Evolutionary conservation across 2,329 filamentous ascomycete genomes (phyloP).

Genomic region (Drechslerella coelobrocha): DNA sequence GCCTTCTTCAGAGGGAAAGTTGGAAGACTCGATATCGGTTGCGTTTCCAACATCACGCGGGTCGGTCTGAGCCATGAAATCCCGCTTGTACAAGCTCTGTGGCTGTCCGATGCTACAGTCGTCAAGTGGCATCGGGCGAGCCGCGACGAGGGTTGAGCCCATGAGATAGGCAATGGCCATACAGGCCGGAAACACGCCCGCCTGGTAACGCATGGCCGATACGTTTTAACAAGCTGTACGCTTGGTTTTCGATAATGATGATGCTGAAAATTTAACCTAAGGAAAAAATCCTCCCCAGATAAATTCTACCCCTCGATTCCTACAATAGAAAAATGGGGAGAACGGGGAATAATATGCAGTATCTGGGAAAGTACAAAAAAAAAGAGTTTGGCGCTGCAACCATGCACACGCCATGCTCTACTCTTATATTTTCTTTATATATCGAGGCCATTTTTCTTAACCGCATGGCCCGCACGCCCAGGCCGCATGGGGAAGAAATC

Average conservation of each 20-base stretch:
- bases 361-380: neutral
- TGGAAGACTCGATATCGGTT: too few species aligned
- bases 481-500: neutral
- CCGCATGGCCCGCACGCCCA: too few species aligned
- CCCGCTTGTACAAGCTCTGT: slow-evolving; percentile 23
- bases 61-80: slow-evolving; percentile 17
- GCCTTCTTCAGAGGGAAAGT: neutral
- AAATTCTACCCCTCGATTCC: too few species aligned
- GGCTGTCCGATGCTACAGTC: slow-evolving; percentile 12
- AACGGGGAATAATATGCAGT: neutral
- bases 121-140: slow-evolving; percentile 9
- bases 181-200: slow-evolving; percentile 28
- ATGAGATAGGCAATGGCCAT: slow-evolving; percentile 22
- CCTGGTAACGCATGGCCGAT: slow-evolving; percentile 27
- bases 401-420: neutral
- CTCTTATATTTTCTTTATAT: slow-evolving; percentile 14
- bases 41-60: slow-evolving; percentile 1
- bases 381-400: slow-evolving; percentile 4
- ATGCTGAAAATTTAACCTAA: neutral
- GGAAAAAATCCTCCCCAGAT: neutral
- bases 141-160: slow-evolving; percentile 13
- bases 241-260: neutral
- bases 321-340: too few species aligned
- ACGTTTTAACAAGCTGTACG: neutral
- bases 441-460: slow-evolving; percentile 12